Conservation (phyloP, 2,329 filamentous ascomycete species). For the Domatiomyces globalis region DNA sequence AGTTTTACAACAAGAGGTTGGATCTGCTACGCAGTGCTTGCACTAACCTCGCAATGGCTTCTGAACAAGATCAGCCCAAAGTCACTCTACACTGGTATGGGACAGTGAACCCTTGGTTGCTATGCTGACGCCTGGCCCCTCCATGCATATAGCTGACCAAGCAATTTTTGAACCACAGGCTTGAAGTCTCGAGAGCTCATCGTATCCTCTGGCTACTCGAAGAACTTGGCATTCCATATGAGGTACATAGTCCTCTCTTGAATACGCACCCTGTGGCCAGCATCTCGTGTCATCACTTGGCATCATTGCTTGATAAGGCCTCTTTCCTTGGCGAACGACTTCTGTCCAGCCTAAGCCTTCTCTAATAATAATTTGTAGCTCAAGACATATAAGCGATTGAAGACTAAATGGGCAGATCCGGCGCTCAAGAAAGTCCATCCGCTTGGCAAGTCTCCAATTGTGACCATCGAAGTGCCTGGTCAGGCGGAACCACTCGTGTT, state of each 20-base stretch:
- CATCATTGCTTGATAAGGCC: not conserved
- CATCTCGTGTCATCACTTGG: not conserved
- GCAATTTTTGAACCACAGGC: constrained; percentile 38
- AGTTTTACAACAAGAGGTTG: not conserved
- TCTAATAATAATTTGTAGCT: constrained; percentile 26
- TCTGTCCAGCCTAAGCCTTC: not conserved
- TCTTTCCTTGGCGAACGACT: not conserved
- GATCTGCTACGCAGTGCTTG: not conserved
- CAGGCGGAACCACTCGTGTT: constrained; percentile 44
- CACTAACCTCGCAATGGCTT: not conserved
- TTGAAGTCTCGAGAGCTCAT: constrained; percentile 68
- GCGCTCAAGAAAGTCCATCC: constrained; percentile 68
- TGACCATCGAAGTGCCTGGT: constrained; percentile 46
- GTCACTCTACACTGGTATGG: constrained; percentile 1
- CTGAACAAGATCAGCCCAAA: not conserved
- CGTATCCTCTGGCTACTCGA: constrained; percentile 76
- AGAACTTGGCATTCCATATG: constrained; percentile 65
- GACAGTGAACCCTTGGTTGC: not conserved
- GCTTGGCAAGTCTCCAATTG: constrained; percentile 71
- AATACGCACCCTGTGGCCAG: not conserved
- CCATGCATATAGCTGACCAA: not conserved
- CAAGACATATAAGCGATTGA: constrained; percentile 57
- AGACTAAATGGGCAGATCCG: constrained; percentile 54
- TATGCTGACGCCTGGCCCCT: not conserved
- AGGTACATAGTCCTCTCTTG: constrained; percentile 22